Conservation (phyloP, 164 flowering plant species). For the Malania oleifera region DNA sequence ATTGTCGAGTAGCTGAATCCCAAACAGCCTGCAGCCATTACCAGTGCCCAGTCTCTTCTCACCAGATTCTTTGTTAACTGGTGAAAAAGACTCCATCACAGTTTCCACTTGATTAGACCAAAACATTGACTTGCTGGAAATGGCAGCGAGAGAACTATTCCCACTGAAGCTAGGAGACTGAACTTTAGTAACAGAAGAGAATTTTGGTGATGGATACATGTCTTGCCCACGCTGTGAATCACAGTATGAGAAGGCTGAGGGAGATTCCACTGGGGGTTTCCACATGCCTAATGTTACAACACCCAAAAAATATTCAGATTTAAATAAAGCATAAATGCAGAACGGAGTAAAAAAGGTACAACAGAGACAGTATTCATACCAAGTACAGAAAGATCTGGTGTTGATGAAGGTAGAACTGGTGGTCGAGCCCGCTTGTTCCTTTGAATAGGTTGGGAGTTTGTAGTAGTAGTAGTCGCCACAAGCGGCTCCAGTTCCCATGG, state of each 20-base stretch:
- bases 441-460: conserved; percentile 49
- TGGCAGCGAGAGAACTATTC: conserved; percentile 32
- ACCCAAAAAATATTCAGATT: background rate
- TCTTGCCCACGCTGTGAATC: conserved; percentile 55
- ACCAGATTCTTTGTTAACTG: conserved; percentile 36
- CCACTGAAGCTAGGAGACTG: conserved; percentile 33
- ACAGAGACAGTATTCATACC: conserved; percentile 28
- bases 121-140: conserved; percentile 38
- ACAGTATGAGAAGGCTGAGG: conserved; percentile 38
- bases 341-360: background rate
- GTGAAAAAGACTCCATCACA: conserved; percentile 41
- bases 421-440: conserved; percentile 79
- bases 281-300: conserved; percentile 38
- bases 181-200: conserved; percentile 36
- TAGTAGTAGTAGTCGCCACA: conserved; percentile 40
- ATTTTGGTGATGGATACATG: conserved; percentile 43
- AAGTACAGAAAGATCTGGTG: conserved; percentile 43
- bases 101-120: conserved; percentile 45
- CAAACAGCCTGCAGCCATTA: conserved; percentile 71
- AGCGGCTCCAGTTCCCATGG: conserved; percentile 95
- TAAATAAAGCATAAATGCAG: background rate
- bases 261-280: conserved; percentile 56
- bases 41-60: conserved; percentile 55
- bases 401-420: conserved; percentile 48
- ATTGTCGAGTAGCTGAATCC: conserved; percentile 65